A percentile compares a stretch with the other conserved stretches of the same genome.
Evolutionary conservation across 495 filamentous ascomycete species (phyloP).

Genomic region (Copromyces sp.): DNA sequence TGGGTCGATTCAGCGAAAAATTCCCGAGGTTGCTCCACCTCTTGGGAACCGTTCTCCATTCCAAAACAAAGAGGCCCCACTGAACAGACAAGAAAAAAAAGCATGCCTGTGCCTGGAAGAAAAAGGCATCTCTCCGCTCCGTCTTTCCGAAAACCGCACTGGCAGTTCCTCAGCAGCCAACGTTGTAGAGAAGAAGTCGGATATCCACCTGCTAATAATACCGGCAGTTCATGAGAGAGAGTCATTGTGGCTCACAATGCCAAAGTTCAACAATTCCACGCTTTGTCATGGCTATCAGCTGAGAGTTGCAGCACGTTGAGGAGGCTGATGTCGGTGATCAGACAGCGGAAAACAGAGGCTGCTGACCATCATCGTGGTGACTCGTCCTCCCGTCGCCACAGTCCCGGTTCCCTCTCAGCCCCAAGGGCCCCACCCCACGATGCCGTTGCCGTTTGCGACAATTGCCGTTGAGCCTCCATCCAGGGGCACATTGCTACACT

Average conservation of each 20-base stretch:
- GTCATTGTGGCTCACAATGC: neutral
- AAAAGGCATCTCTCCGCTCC: neutral
- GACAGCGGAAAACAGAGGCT: neutral
- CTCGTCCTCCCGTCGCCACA: neutral
- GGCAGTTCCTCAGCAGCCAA: neutral
- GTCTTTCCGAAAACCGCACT: neutral
- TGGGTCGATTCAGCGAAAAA: neutral
- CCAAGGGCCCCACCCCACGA: neutral
- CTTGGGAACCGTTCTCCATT: neutral
- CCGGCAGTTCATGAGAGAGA: neutral
- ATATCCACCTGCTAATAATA: neutral
- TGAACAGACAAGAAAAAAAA: neutral
- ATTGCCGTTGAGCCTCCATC: neutral
- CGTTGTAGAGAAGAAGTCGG: neutral
- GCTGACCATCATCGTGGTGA: neutral
- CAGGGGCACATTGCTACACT: neutral
- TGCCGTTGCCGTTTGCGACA: neutral
- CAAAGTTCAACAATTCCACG: neutral
- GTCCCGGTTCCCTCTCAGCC: neutral
- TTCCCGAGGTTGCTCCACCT: neutral
- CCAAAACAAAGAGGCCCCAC: neutral
- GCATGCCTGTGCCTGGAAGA: neutral
- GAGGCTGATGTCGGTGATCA: neutral
- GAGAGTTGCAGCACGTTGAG: neutral
- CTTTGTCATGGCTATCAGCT: neutral